These are phyloP conservation scores for Apophysomyces elegans DNA, from an alignment of 371 early-diverging fungal genomes.

Conservation along the genomic window DNA sequence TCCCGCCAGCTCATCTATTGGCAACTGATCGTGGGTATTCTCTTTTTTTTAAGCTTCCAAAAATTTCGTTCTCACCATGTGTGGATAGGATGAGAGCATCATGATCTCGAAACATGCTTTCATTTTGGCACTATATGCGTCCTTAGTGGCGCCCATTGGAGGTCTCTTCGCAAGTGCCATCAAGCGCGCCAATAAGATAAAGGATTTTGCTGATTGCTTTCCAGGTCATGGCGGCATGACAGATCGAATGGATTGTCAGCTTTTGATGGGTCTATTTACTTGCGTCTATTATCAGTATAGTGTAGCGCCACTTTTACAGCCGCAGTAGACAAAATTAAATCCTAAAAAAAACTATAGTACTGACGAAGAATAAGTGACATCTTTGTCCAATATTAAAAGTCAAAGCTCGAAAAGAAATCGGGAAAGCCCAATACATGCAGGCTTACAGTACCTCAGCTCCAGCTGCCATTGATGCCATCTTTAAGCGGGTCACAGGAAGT, in stretches of 20 bases:
- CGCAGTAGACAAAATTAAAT: neutral
- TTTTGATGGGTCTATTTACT: slow-evolving; percentile 36
- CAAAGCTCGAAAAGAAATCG: too few relatives aligned
- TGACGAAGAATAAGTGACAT: too few relatives aligned
- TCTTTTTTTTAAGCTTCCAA: neutral
- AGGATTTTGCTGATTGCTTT: slow-evolving; percentile 36
- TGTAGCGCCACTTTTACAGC: neutral
- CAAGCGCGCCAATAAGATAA: slow-evolving; percentile 29
- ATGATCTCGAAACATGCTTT: slow-evolving; percentile 17
- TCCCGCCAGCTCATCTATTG: neutral
- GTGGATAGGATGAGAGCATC: neutral
- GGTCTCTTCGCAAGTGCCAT: slow-evolving; percentile 38
- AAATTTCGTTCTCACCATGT: neutral
- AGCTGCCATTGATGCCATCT: too few relatives aligned
- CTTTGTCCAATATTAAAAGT: too few relatives aligned
- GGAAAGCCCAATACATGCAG: too few relatives aligned
- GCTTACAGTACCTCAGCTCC: too few relatives aligned
- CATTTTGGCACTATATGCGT: slow-evolving; percentile 23
- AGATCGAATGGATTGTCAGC: slow-evolving; percentile 40
- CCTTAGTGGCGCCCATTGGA: slow-evolving; percentile 32
- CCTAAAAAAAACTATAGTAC: too few relatives aligned
- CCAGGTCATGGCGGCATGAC: slow-evolving; percentile 41
- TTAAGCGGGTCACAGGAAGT: too few relatives aligned
- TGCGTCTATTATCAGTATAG: slow-evolving; percentile 22
- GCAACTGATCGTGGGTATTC: neutral